A percentile compares a stretch with the other conserved stretches of the same genome.
phyloP scores from a whole-genome alignment of 2,329 filamentous ascomycete species.

The Trichoderma asperellum region DNA sequence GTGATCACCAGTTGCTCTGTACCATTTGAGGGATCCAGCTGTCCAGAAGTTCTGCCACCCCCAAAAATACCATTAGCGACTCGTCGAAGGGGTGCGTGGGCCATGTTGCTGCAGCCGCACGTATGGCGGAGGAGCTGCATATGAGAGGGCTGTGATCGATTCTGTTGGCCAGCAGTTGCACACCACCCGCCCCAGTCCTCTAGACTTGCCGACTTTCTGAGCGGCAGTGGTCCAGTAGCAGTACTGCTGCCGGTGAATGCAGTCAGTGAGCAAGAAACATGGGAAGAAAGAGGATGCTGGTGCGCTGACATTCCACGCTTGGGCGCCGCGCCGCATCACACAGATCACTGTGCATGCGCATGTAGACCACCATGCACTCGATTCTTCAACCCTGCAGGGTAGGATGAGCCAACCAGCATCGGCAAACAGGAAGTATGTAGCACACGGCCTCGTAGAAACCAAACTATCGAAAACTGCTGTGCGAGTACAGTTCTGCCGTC shows the following conservation, averaged over 20 bases:
- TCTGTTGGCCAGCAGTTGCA: background rate
- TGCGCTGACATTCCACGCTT: constrained; percentile 1
- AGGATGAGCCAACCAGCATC: constrained; percentile 16
- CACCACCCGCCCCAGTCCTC: background rate
- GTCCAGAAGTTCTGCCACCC: background rate
- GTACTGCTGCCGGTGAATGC: background rate
- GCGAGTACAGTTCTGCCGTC: constrained; percentile 3
- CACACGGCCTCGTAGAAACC: background rate
- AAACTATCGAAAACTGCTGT: constrained; percentile 27
- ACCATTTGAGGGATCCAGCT: background rate
- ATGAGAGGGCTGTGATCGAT: background rate
- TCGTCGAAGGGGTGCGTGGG: background rate
- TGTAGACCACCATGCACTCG: constrained; percentile 22
- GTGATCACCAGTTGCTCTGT: constrained; percentile 13
- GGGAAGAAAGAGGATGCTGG: background rate
- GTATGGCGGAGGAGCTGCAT: background rate
- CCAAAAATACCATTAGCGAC: background rate
- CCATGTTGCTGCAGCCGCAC: background rate
- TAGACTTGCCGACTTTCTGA: background rate
- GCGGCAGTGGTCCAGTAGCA: background rate
- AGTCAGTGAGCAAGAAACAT: background rate
- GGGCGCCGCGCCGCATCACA: constrained; percentile 5
- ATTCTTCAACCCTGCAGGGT: constrained; percentile 10
- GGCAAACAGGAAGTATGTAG: background rate
- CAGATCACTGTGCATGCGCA: constrained; percentile 25